phyloP scores from a whole-genome alignment of 2,329 filamentous ascomycete genomes.

The Sporothrix pseudoabietina region DNA sequence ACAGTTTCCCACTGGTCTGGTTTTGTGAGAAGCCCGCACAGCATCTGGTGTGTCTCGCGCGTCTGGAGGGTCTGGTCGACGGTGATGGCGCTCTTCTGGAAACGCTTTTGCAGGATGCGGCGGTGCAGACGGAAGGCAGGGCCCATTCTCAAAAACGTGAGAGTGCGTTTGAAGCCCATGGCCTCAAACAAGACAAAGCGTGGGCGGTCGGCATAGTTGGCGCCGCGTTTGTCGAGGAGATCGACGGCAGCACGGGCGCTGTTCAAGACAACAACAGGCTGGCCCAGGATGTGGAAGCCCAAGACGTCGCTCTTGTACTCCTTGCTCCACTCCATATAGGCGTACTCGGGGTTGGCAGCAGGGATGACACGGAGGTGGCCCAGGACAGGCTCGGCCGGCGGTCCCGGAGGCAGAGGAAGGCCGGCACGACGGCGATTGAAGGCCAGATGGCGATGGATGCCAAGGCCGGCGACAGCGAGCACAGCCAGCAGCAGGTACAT shows the following conservation, averaged over 20 bases:
- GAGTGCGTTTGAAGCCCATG: conserved; percentile 49
- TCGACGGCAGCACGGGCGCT: conserved; percentile 47
- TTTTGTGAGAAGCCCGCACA: conserved; percentile 40
- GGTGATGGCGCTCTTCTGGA: conserved; percentile 44
- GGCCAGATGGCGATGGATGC: not conserved
- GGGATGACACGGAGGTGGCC: conserved; percentile 37
- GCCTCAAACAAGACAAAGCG: conserved; percentile 47
- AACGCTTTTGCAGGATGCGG: conserved; percentile 41
- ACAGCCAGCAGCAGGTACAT: not conserved
- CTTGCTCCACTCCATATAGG: conserved; percentile 35
- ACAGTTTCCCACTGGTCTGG: conserved; percentile 45
- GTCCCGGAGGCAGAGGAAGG: conserved; percentile 33
- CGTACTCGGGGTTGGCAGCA: conserved; percentile 32
- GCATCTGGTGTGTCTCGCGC: conserved; percentile 40
- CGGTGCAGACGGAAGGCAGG: conserved; percentile 47
- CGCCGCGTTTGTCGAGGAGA: conserved; percentile 50
- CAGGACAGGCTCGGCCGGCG: conserved; percentile 34
- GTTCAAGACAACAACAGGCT: conserved; percentile 45
- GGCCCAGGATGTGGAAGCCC: conserved; percentile 43
- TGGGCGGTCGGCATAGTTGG: conserved; percentile 50
- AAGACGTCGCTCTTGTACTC: conserved; percentile 38
- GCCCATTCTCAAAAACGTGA: conserved; percentile 48
- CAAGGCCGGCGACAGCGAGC: not conserved
- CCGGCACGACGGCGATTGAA: conserved; percentile 15
- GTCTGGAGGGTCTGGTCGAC: conserved; percentile 34